These are phyloP conservation scores for Trichophyton mentagrophytes DNA, from an alignment of 2,329 filamentous ascomycete species.

Conservation along the genomic window DNA sequence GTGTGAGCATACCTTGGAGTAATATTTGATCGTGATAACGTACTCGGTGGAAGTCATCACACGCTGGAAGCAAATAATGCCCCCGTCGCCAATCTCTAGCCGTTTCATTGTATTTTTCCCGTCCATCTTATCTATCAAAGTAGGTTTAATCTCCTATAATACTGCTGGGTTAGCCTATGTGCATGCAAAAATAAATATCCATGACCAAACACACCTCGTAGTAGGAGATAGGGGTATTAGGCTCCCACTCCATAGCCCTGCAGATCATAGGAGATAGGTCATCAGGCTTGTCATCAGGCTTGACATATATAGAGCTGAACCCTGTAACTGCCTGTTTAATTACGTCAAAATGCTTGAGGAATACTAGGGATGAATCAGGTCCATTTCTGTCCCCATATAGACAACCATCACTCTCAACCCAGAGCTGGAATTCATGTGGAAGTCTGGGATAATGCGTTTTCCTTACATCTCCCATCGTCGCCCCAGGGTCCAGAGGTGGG, in stretches of 20 bases:
- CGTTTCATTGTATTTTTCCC: constrained; percentile 75
- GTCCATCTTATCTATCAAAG: constrained; percentile 93
- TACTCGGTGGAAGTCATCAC: not conserved
- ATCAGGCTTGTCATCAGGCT: constrained; percentile 78
- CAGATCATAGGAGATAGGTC: constrained; percentile 58
- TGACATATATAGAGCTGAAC: constrained; percentile 71
- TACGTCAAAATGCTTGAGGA: constrained; percentile 50
- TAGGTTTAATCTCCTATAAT: constrained; percentile 75
- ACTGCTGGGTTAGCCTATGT: not conserved
- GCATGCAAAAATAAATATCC: not conserved
- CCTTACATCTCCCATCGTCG: constrained; percentile 64
- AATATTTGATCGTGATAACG: not conserved
- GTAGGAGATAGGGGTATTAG: not conserved
- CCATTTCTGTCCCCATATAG: constrained; percentile 56
- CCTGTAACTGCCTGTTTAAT: not conserved
- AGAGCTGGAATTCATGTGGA: constrained; percentile 52
- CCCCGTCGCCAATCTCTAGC: constrained; percentile 91
- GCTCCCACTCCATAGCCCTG: not conserved
- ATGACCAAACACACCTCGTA: not conserved
- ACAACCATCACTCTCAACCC: constrained; percentile 66
- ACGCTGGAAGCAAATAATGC: constrained; percentile 84
- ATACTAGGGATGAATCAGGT: constrained; percentile 68
- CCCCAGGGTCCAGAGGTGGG: constrained; percentile 62
- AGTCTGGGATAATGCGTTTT: constrained; percentile 39
- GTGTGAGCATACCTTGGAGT: not conserved